Evolutionary conservation across 1,284 basidiomycete genomes (phyloP), one percentile per base, ranked within the genome.

Genomic region (Lentinula novae-zelandiae): DNA sequence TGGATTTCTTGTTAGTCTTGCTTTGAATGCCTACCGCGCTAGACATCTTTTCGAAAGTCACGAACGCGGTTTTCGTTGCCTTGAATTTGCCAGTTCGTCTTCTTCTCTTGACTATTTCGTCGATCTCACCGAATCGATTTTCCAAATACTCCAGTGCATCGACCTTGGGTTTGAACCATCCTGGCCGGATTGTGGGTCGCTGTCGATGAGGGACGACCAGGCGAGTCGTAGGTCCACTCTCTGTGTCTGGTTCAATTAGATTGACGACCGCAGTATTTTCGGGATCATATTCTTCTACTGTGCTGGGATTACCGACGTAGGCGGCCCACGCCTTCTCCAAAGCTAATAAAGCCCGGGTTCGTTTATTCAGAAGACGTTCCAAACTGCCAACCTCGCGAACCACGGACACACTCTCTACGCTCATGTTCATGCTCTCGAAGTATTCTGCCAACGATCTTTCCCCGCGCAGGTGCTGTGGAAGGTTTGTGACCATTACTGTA

Each of bases 41-140:
- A 2, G 92, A 92, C 82, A 96, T 95, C 69, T 93, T 92, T 73
- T 96, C 92, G 67, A 99, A 98, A 0, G 96, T 98, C n/a, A 98
- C 93, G 70, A 98, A 99, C 0, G 95, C 96, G 7, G 87, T 84
- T 61, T 90, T 86, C 0, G 92, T 92, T 1, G 93, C 81, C 64
- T 83, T 87, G 71, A 93, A 96, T 67, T 85, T 89, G 6, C 88
- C 87, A 10, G 75, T 74, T 57, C 82, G 76, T 55, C 91, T 76
- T 68, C 83, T 82, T 68, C 81, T 83, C 71, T 83, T 86, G n/a
- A 90, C 92, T 10, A 83, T 78, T 46, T 93, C 92, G 71, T 97
- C 93, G 1, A 89, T 87, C 53, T 86, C 83, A 60, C 81, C 80
- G 74, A 94, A 97, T 66, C 82, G 79, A 40, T 81, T 78, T 65